These are phyloP conservation scores for Abrus pulchellus DNA, from an alignment of 306 rosid genomes.

Conservation along the genomic window DNA sequence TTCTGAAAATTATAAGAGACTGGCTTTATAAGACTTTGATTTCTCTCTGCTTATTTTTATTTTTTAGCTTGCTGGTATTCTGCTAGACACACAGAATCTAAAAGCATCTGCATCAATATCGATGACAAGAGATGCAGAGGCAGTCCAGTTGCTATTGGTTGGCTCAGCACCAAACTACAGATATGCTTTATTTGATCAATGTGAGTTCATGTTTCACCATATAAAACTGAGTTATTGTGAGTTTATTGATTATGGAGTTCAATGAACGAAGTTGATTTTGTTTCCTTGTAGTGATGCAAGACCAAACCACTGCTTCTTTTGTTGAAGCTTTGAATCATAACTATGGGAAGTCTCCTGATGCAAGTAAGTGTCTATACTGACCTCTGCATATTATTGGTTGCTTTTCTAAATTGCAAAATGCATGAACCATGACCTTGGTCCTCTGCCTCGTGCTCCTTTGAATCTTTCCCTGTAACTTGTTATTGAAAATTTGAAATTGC, in stretches of 20 bases:
- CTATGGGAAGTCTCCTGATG: constrained; percentile 65
- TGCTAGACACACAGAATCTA: constrained; percentile 82
- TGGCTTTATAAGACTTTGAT: constrained; percentile 16
- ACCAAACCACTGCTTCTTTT: constrained; percentile 64
- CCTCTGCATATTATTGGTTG: constrained; percentile 12
- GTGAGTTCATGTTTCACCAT: constrained; percentile 48
- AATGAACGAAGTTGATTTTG: constrained; percentile 28
- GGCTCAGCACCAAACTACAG: constrained; percentile 73
- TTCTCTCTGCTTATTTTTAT: constrained; percentile 38
- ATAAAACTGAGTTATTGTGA: constrained; percentile 36
- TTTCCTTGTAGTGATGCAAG: constrained; percentile 70
- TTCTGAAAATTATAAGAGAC: not conserved
- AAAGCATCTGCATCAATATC: constrained; percentile 60
- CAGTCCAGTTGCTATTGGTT: constrained; percentile 81
- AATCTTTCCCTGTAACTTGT: not conserved
- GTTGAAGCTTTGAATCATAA: constrained; percentile 67
- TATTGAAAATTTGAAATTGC: not conserved
- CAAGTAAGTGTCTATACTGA: constrained; percentile 60
- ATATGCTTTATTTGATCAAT: constrained; percentile 73
- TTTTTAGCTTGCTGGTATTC: constrained; percentile 87
- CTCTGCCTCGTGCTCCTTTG: not conserved
- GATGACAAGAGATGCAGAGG: constrained; percentile 93
- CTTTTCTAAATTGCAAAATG: constrained; percentile 8
- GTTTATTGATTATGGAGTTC: constrained; percentile 16
- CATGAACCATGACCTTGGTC: not conserved